Conservation (phyloP, 2,329 filamentous ascomycete genomes). For the Aureobasidium leucospermi region DNA sequence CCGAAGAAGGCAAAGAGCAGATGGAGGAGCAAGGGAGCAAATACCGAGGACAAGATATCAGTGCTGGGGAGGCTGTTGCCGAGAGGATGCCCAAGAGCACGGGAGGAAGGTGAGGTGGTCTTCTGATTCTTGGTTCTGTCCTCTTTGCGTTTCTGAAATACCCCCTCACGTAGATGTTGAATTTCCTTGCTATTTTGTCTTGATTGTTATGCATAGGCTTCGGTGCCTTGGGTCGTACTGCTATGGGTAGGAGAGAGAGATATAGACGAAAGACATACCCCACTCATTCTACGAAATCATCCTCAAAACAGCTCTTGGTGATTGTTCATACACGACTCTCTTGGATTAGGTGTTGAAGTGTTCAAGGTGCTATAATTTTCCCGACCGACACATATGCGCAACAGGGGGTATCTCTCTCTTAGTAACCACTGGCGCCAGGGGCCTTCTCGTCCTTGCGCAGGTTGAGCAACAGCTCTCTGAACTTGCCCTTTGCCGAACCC, state of each 20-base stretch:
- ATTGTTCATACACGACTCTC: background rate
- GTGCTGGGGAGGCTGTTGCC: constrained; percentile 8
- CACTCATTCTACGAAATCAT: background rate
- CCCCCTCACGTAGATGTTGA: background rate
- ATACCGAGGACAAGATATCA: constrained; percentile 15
- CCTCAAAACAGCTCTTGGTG: background rate
- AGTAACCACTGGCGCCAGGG: constrained; percentile 50
- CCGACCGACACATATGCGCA: background rate
- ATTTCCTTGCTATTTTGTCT: background rate
- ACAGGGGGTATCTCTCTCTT: constrained; percentile 11
- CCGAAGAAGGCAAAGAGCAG: background rate
- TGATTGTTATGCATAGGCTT: background rate
- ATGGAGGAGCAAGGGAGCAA: constrained; percentile 10
- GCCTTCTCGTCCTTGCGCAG: constrained; percentile 89
- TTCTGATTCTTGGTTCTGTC: background rate
- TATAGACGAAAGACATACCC: constrained; percentile 1
- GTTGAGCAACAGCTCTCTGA: constrained; percentile 81
- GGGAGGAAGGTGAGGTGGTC: background rate
- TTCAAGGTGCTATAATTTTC: background rate
- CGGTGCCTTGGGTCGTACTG: background rate
- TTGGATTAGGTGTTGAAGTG: background rate
- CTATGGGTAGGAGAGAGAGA: background rate
- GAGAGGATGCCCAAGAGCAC: constrained; percentile 4
- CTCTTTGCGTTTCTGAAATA: background rate
- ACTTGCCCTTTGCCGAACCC: constrained; percentile 91